Conservation (phyloP, 805 yeast genomes). For the Candida saitoana region DNA sequence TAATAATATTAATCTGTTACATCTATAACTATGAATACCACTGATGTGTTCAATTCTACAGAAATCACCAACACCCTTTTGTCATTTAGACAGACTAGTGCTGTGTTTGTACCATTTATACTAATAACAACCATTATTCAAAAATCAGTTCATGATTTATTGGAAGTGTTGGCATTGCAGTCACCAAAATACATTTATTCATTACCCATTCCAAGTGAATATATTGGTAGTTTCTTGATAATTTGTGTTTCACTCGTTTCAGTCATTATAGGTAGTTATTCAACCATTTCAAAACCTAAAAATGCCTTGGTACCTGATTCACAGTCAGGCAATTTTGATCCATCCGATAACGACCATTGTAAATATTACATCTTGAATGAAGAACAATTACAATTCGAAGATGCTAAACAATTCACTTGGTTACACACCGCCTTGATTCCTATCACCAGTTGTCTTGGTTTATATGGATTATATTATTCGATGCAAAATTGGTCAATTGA, state of each 20-base stretch:
- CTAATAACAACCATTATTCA: no score
- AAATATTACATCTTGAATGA: slow-evolving; percentile 8
- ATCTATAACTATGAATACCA: no score
- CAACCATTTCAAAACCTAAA: slow-evolving; percentile 21
- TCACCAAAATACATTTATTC: not conserved
- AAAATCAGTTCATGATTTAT: no score
- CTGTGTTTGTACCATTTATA: no score
- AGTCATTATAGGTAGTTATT: slow-evolving; percentile 15
- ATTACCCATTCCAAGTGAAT: not conserved
- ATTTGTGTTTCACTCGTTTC: slow-evolving; percentile 24
- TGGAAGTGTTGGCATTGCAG: not conserved
- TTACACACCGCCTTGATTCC: slow-evolving; percentile 33
- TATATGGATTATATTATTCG: slow-evolving; percentile 36
- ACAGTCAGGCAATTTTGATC: slow-evolving; percentile 15
- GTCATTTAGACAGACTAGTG: no score
- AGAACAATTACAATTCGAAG: slow-evolving; percentile 8
- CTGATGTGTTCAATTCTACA: no score
- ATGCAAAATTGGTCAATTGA: slow-evolving; percentile 29
- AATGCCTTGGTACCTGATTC: slow-evolving; percentile 21
- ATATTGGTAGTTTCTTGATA: slow-evolving; percentile 3
- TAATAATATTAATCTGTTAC: no score
- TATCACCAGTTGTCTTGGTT: slow-evolving; percentile 34
- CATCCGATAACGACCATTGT: slow-evolving; percentile 21
- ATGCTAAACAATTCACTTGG: slow-evolving; percentile 5
- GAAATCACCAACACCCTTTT: no score